These are phyloP conservation scores for Sclerotinia sclerotiorum DNA, from an alignment of 2,329 filamentous ascomycete species.

Conservation along the genomic window DNA sequence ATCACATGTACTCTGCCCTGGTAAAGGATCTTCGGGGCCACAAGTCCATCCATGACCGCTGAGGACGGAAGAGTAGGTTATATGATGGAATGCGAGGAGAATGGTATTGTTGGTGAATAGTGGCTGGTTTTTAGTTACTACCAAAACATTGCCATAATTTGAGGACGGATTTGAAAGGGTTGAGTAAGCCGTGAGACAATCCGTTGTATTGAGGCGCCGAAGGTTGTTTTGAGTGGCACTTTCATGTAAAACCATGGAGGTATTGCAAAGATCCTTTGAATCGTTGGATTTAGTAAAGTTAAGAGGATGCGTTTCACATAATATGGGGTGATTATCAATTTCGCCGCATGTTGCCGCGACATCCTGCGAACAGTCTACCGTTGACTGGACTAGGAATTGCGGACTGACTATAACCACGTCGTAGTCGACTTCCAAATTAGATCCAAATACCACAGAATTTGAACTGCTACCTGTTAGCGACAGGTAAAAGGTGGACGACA, in stretches of 20 bases:
- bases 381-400: conserved; percentile 21
- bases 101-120: conserved; percentile 25
- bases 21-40: conserved; percentile 26
- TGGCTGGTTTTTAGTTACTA: conserved; percentile 29
- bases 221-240: conserved; percentile 22
- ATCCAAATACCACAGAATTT: conserved; percentile 33
- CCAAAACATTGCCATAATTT: conserved; percentile 29
- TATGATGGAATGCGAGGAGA: conserved; percentile 29
- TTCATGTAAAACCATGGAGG: conserved; percentile 11
- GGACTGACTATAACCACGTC: conserved; percentile 30
- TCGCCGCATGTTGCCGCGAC: conserved; percentile 23
- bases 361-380: conserved; percentile 9
- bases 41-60: conserved; percentile 34
- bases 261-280: conserved; percentile 9
- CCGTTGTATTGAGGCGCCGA: conserved; percentile 27
- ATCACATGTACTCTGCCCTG: conserved; percentile 30
- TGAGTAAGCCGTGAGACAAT: conserved; percentile 32
- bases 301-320: conserved; percentile 4
- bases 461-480: conserved; percentile 20
- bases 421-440: conserved; percentile 30
- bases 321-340: conserved; percentile 19
- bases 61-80: conserved; percentile 29
- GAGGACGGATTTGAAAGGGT: conserved; percentile 23
- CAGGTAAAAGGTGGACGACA: not conserved
- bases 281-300: not conserved